Evolutionary conservation across 2,329 filamentous ascomycete species (phyloP), one percentile per base, ranked within the genome.

Genomic region (Microsporum audouinii): DNA sequence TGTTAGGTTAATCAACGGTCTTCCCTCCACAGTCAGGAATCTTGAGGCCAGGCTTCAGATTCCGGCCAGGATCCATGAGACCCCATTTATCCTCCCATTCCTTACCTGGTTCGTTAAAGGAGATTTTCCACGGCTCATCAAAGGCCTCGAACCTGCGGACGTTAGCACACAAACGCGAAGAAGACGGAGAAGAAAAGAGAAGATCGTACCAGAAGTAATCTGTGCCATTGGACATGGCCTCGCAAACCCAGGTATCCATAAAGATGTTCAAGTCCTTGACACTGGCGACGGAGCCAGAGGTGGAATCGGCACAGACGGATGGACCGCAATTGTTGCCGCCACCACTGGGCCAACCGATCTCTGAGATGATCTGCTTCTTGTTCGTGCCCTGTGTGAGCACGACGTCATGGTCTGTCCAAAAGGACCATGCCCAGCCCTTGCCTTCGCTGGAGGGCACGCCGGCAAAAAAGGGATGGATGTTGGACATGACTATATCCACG

Each of bases 51-150:
- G 81, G 69, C 76, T 97, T 97, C 67, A 97, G 77, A 39, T 91
- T 89, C 61, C 92, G 84, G 69, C 90, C 81, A 2, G 89, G 82
- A 68, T 95, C 89, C 84, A 97, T 86, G 12, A 97, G 76, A 7
- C 94, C 92, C 92, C 92, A 96, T 72, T 96, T 88, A 71, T 95
- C 89, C 77, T 97, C 92, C 91, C 91, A 96, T 59, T 88, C 80
- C 76, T 92, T 79, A 45, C 80, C 77, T 1, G 75, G 74, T 3
- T 78, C 78, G 72, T 96, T 87, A 76, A 85, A 96, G 17, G 74
- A 70, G 60, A 87, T 78, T 77, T 97, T 96, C 92, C 92, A 97
- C 1, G 91, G 91, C 79, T 97, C 92, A 71, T 97, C 92, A 71
- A 96, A 97, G 7, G 91, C 90, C 71, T 91, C 89, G 72, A 97